Conservation (phyloP, 306 rosid species). For the Quercus mongolica region DNA sequence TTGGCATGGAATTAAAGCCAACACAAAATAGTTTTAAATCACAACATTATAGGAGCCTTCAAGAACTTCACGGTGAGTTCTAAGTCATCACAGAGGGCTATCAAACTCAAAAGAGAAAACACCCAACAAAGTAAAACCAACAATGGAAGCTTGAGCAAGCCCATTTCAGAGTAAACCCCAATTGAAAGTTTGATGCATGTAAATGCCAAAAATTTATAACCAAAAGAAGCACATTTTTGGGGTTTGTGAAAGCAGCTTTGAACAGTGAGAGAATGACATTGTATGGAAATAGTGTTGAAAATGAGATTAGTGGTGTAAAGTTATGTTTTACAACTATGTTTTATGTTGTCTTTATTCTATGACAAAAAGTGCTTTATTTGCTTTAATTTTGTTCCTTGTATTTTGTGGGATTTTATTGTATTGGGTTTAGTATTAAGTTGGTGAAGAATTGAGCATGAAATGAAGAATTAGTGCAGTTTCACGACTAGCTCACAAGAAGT, state of each 20-base stretch:
- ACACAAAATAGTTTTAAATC: too few species aligned
- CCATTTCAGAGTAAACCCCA: conserved; percentile 41
- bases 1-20: too few species aligned
- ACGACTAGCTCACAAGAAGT: too few species aligned
- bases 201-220: conserved; percentile 17
- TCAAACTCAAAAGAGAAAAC: conserved; percentile 35
- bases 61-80: conserved; percentile 59
- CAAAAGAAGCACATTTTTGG: conserved; percentile 27
- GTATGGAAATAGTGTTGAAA: not conserved
- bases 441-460: too few species aligned
- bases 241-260: conserved; percentile 13
- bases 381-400: too few species aligned
- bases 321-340: too few species aligned
- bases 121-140: conserved; percentile 35
- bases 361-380: too few species aligned
- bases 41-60: conserved; percentile 24
- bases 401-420: too few species aligned
- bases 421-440: too few species aligned
- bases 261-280: conserved; percentile 16
- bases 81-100: conserved; percentile 39
- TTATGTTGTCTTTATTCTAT: too few species aligned
- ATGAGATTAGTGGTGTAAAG: not conserved
- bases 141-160: conserved; percentile 29
- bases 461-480: too few species aligned
- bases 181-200: not conserved